Evolutionary conservation across 352 stramenopile genomes (phyloP), one percentile per base, ranked within the genome.

Genomic region (Elongisporangium senticosum): DNA sequence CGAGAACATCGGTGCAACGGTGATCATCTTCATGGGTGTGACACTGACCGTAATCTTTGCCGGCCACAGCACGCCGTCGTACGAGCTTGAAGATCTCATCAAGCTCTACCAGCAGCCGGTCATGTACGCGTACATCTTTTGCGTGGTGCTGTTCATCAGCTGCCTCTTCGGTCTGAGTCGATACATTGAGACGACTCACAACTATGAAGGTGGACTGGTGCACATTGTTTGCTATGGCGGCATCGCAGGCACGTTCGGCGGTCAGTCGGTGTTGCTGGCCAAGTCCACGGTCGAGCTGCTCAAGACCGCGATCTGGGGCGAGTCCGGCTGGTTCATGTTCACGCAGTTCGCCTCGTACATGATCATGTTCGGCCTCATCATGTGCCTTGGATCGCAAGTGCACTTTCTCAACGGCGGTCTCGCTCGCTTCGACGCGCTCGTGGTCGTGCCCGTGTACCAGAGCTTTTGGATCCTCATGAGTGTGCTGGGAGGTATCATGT

Each of bases 391-490:
- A 8, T 88, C 72, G 48, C 90, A 97, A 48, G 73, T 97, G 22
- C 78, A 90, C 59, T 95, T 96, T 60, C 72, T 97, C 54, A 97
- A 97, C 59, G 79, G 83, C 50, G 90, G 87, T 15, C 74, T 97
- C 23, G 81, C 81, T 26, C 86, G 87, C 51, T 97, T 96, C 58
- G 87, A 97, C 58, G 83, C 87, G 19, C 82, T 97, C 8, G 70
- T 94, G 21, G 82, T 97, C 7, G 84, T 97, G 37, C 90, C 90
- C 20, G 83, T 97, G 43, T 97, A 96, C 62, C 87, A 97, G 60
- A 93, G 77, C 63, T 97, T 96, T 56, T 96, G 86, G 77, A 97
- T 96, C 58, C 68, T 96, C 40, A 95, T 72, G 68, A 94, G 86
- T 55, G 85, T 96, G 47, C 69, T 96, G n/a, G 89, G 90, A 19